These are phyloP conservation scores for Elsinoe necatrix DNA, from an alignment of 2,329 filamentous ascomycete genomes.

Conservation along the genomic window DNA sequence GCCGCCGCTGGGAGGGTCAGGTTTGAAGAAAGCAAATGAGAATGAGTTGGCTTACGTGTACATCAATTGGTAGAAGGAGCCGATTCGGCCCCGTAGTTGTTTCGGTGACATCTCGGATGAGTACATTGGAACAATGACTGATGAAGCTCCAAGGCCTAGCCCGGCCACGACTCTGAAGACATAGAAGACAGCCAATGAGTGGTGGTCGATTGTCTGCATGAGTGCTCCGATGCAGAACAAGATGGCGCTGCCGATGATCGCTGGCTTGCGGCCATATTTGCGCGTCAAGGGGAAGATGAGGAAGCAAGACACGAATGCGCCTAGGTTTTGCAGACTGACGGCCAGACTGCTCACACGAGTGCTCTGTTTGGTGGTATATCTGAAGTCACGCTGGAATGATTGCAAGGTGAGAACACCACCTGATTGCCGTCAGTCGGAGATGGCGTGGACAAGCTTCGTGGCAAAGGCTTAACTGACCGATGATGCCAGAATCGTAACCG, in stretches of 20 bases:
- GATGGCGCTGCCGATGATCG: constrained; percentile 39
- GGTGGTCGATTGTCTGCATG: constrained; percentile 41
- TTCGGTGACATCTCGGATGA: constrained; percentile 36
- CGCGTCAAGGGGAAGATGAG: constrained; percentile 43
- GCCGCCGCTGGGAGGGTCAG: constrained; percentile 14
- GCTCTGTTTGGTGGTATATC: constrained; percentile 33
- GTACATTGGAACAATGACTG: constrained; percentile 37
- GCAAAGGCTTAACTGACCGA: constrained; percentile 29
- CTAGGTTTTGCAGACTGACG: constrained; percentile 45
- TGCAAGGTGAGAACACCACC: constrained; percentile 40
- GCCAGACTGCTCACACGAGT: constrained; percentile 39
- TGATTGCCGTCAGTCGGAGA: constrained; percentile 14
- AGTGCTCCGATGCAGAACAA: constrained; percentile 36
- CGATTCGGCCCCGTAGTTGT: constrained; percentile 41
- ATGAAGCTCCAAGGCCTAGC: constrained; percentile 42
- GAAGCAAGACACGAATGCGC: constrained; percentile 46
- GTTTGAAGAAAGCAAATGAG: neutral
- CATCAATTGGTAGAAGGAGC: constrained; percentile 46
- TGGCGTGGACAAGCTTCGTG: constrained; percentile 5
- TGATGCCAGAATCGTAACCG: constrained; percentile 39
- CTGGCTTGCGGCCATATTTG: constrained; percentile 37
- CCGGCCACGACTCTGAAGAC: constrained; percentile 41
- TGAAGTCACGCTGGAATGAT: constrained; percentile 38
- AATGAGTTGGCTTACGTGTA: constrained; percentile 36
- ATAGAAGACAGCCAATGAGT: constrained; percentile 39